phyloP scores from a whole-genome alignment of 331 rosid genomes.

The Ulmus americana region DNA sequence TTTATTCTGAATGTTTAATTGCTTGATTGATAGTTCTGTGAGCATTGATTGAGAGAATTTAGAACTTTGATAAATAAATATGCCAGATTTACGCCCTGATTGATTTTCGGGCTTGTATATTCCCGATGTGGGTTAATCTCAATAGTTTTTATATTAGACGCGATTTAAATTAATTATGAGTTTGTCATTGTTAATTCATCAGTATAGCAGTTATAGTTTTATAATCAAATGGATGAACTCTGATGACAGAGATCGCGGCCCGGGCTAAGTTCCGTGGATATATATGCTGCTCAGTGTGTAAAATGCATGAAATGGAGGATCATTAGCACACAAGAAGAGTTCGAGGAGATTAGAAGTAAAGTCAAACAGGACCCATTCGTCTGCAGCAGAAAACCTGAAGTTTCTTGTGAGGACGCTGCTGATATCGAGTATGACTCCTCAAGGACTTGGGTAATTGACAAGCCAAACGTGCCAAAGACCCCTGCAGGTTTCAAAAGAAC shows the following conservation, averaged over 20 bases:
- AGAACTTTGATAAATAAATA: no score
- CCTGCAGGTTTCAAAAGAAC: conserved; percentile 70
- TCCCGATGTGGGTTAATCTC: no score
- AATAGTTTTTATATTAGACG: no score
- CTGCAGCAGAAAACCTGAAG: conserved; percentile 42
- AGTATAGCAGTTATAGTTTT: no score
- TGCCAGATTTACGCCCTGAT: no score
- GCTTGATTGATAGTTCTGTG: no score
- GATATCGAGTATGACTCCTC: conserved; percentile 56
- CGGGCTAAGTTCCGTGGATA: conserved; percentile 42
- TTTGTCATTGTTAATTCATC: no score
- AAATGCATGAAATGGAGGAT: conserved; percentile 81
- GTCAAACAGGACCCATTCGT: conserved; percentile 45
- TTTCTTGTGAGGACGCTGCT: conserved; percentile 62
- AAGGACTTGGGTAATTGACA: conserved; percentile 87
- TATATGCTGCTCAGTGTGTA: conserved; percentile 67
- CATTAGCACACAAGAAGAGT: conserved; percentile 61
- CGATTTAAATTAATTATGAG: no score
- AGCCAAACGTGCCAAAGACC: conserved; percentile 68
- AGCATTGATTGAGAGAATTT: no score
- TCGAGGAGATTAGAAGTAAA: conserved; percentile 64
- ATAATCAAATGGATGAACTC: conserved; percentile 6
- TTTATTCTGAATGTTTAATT: no score
- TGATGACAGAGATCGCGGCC: conserved; percentile 34
- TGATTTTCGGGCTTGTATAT: no score